Conservation (phyloP, 306 rosid species). For the Rosa chinensis region DNA sequence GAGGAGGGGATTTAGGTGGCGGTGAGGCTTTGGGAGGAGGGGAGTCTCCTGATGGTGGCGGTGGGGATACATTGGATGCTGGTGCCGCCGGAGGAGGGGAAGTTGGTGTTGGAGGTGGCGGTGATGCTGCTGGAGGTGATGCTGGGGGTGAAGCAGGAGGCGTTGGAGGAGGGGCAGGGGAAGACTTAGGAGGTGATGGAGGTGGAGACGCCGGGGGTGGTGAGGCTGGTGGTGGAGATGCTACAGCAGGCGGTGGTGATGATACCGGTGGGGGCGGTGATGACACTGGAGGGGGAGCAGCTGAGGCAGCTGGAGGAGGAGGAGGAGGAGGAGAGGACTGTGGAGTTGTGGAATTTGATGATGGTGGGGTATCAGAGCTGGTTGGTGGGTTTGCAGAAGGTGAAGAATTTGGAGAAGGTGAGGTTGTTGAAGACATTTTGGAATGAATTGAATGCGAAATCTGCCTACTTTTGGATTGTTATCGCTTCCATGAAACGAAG, state of each 20-base stretch:
- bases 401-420: conserved; percentile 68
- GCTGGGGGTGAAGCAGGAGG: conserved; percentile 37
- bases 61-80: conserved; percentile 31
- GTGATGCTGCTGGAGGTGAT: conserved; percentile 31
- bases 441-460: conserved; percentile 8
- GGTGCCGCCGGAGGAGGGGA: conserved; percentile 42
- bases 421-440: conserved; percentile 61
- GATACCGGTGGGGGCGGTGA: conserved; percentile 16
- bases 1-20: conserved; percentile 50
- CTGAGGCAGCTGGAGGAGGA: conserved; percentile 32
- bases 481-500: conserved; percentile 30
- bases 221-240: conserved; percentile 43
- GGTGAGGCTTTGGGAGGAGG: conserved; percentile 69
- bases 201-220: conserved; percentile 33
- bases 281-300: conserved; percentile 28
- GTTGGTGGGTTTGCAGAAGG: conserved; percentile 65
- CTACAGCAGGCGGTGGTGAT: conserved; percentile 41
- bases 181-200: conserved; percentile 17
- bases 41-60: conserved; percentile 29
- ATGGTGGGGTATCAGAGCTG: conserved; percentile 17
- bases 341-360: conserved; percentile 37
- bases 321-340: conserved; percentile 38
- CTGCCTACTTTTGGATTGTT: conserved; percentile 27
- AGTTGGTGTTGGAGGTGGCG: conserved; percentile 39
- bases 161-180: conserved; percentile 24